Evolutionary conservation across 2,329 filamentous ascomycete species (phyloP).

Genomic region (Exserohilum rostratum): DNA sequence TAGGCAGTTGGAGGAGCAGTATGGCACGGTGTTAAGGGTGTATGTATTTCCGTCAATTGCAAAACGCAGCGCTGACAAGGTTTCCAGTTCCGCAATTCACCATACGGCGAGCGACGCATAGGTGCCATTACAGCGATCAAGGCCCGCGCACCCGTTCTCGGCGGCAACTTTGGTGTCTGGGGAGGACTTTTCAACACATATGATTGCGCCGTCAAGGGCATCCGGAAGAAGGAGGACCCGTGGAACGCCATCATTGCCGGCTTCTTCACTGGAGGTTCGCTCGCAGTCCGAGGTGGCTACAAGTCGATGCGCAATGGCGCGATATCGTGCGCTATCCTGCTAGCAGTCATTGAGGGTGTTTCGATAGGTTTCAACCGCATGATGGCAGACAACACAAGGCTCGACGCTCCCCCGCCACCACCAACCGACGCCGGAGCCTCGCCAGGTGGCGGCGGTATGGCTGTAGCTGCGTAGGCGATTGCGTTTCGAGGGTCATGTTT

Average conservation of each 20-base stretch:
- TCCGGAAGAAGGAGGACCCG: constrained; percentile 92
- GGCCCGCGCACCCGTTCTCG: constrained; percentile 91
- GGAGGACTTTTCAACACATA: constrained; percentile 95
- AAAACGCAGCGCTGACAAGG: constrained; percentile 13
- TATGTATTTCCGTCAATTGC: constrained; percentile 54
- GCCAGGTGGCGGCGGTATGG: constrained; percentile 25
- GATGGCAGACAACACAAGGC: constrained; percentile 85
- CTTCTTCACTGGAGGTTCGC: constrained; percentile 86
- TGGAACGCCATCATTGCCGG: constrained; percentile 98
- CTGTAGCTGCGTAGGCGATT: constrained; percentile 32
- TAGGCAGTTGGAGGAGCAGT: constrained; percentile 61
- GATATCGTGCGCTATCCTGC: constrained; percentile 91
- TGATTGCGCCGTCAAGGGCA: constrained; percentile 94
- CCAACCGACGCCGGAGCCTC: constrained; percentile 39
- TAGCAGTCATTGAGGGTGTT: constrained; percentile 96
- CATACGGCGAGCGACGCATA: constrained; percentile 90
- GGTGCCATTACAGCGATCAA: constrained; percentile 96
- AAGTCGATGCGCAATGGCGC: constrained; percentile 93
- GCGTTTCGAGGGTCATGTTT: constrained; percentile 17
- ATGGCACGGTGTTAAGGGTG: constrained; percentile 97
- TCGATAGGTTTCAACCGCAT: constrained; percentile 95
- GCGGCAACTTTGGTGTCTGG: constrained; percentile 98
- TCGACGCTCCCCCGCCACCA: constrained; percentile 65
- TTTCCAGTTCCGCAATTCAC: constrained; percentile 47
- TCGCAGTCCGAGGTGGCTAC: constrained; percentile 89